Conservation (phyloP, 306 rosid genomes). For the Rosa multiflora region DNA sequence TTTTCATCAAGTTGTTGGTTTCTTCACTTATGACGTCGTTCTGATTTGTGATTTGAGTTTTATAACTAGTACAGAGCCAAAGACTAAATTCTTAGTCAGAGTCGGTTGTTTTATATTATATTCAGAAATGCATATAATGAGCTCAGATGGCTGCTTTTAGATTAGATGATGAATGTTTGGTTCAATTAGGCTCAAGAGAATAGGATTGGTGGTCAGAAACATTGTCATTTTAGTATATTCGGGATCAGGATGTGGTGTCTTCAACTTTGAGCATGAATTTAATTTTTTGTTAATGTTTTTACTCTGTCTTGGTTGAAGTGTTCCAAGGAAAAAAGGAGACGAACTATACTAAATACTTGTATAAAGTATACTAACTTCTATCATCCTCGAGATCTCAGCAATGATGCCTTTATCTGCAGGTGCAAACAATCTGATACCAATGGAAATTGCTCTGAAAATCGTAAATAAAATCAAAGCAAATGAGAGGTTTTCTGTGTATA, state of each 20-base stretch:
- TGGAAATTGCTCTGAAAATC: slow-evolving; percentile 80
- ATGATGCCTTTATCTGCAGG: slow-evolving; percentile 21
- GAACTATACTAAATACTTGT: neutral
- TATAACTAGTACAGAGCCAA: too few species aligned
- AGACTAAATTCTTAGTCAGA: neutral
- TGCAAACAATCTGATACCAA: slow-evolving; percentile 78
- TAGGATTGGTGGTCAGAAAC: neutral
- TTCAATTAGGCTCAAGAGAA: neutral
- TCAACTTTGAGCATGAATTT: neutral
- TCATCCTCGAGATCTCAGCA: neutral
- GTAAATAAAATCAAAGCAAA: slow-evolving; percentile 62
- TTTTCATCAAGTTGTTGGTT: neutral
- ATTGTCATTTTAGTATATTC: neutral
- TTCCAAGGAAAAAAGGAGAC: neutral
- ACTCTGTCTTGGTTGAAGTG: neutral
- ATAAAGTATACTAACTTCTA: neutral
- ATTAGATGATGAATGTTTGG: neutral
- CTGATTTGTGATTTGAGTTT: neutral
- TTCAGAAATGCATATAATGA: neutral
- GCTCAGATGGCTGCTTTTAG: neutral
- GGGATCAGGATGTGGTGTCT: neutral
- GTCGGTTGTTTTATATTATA: neutral
- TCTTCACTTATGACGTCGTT: neutral
- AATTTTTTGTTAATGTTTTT: neutral
- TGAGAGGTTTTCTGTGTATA: slow-evolving; percentile 61